Evolutionary conservation across 805 yeast genomes (phyloP), one percentile per base, ranked within the genome.

Genomic region (Dipodascopsis tothii): DNA sequence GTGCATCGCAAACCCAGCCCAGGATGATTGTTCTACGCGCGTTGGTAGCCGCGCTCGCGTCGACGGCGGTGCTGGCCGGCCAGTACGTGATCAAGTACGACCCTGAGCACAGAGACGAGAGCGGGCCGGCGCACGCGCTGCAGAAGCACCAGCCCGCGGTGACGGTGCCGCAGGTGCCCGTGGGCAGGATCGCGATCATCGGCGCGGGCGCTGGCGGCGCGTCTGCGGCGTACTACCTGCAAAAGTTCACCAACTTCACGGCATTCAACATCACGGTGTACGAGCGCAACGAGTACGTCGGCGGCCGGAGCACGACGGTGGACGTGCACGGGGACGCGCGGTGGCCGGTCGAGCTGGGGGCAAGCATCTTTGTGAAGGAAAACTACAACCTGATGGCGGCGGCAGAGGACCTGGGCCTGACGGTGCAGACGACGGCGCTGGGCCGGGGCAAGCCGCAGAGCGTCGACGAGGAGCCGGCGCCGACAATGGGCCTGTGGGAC

Each of bases 141-240:
- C n/a, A n/a, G n/a, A n/a, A n/a, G n/a, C n/a, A n/a, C n/a, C 14
- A 25, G 9, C 30, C 30, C 14, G 11, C 14, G 30, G 14, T 25
- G 11, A 25, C 9, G 30, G 14, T 25, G 30, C 30, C 30, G 30
- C 14, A 9, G 14, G 30, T 25, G 30, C 30, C 30, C 30, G 14
- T 9, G 30, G 14, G 11, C 9, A 35, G 6, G 19, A 36, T 70
- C 14, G 75, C 74, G 1, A 65, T 71, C 20, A 61, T 70, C 22
- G 78, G 78, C 2, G 74, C 77, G 0, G 78, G 78, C 2, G 69
- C 78, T 2, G 75, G 72, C 6, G 78, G 78, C 1, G 57, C 75
- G 0, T 58, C 72, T 2, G 61, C 71, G n/a, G 71, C 77, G 2
- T 67, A 70, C 49, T 63, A 73, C 45, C 59, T 72, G 14, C 67